These are phyloP conservation scores for Persicaria tinctoria DNA, from an alignment of 148 eudicot genomes.

Conservation along the genomic window DNA sequence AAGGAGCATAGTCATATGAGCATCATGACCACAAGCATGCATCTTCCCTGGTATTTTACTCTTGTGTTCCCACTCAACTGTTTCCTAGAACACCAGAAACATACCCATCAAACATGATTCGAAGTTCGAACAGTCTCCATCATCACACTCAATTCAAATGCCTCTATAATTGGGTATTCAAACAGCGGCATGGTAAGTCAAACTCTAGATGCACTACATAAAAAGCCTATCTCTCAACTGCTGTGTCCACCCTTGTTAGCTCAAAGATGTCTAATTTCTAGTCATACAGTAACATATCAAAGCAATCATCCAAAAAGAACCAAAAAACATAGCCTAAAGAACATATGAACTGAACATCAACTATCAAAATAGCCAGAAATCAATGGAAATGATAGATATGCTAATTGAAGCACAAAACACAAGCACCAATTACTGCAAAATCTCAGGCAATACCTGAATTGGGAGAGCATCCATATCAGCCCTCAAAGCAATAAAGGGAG, in stretches of 20 bases:
- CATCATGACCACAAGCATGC: slow-evolving; percentile 97
- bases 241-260: neutral
- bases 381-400: neutral
- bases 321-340: neutral
- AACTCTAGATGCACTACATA: neutral
- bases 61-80: slow-evolving; percentile 94
- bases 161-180: neutral
- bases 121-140: neutral
- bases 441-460: slow-evolving; percentile 53
- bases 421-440: neutral
- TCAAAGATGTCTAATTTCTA: neutral
- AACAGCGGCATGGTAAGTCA: neutral
- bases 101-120: neutral
- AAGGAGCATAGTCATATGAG: slow-evolving; percentile 90
- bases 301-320: no score
- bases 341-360: neutral
- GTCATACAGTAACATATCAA: neutral
- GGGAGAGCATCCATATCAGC: slow-evolving; percentile 98
- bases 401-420: neutral
- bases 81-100: slow-evolving; percentile 38
- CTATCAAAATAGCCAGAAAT: neutral
- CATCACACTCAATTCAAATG: neutral
- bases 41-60: slow-evolving; percentile 79
- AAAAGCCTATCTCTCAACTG: neutral
- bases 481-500: slow-evolving; percentile 88